A percentile compares a stretch with the other conserved stretches of the same genome.
Conservation (phyloP, 257 asterid species). For the Fraxinus pennsylvanica region DNA sequence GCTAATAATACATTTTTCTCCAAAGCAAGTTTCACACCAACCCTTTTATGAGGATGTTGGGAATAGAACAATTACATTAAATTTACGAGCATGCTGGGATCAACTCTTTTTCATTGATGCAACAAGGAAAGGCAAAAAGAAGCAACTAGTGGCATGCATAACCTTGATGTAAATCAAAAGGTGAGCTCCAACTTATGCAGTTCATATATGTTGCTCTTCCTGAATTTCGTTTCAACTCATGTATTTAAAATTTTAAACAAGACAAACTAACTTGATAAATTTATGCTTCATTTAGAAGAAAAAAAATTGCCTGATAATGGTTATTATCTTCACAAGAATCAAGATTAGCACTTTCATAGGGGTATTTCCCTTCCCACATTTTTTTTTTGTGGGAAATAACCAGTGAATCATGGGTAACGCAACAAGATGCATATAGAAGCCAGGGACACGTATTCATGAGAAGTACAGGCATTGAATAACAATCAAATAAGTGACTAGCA, state of each 20-base stretch:
- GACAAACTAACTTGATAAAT: neutral
- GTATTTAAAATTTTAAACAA: neutral
- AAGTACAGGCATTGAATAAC: conserved; percentile 6
- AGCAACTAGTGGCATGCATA: neutral
- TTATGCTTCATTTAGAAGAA: neutral
- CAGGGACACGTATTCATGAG: neutral
- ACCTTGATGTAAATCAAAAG: neutral
- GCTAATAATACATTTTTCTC: neutral
- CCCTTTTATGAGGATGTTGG: neutral
- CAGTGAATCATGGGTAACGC: neutral
- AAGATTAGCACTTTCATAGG: neutral
- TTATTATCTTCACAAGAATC: conserved; percentile 2
- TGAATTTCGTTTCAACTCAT: conserved; percentile 14
- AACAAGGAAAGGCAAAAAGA: neutral
- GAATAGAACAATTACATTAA: neutral
- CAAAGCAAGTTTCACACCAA: neutral
- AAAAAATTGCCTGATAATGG: neutral
- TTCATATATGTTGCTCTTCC: neutral
- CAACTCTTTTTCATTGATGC: neutral
- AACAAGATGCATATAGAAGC: neutral
- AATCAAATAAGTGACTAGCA: conserved; percentile 19
- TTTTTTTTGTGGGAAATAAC: neutral
- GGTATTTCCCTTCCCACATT: neutral
- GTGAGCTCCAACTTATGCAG: neutral
- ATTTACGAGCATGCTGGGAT: neutral